These are phyloP conservation scores for Starmerella potacharoeniae DNA, from an alignment of 805 yeast genomes.

Conservation along the genomic window DNA sequence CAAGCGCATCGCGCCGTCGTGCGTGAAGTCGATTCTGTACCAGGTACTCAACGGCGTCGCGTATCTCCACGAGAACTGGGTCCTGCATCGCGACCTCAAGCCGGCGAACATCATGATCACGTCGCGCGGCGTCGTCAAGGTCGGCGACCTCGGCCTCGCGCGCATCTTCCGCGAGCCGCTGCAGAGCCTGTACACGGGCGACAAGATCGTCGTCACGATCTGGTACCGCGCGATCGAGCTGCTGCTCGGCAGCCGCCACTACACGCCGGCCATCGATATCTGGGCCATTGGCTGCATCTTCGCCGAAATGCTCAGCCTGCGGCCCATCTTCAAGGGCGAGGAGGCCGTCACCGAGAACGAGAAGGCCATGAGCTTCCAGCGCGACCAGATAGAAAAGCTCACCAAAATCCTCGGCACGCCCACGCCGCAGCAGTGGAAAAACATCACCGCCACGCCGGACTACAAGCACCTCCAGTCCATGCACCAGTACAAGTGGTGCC, in stretches of 20 bases:
- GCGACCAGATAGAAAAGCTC: conserved; percentile 81
- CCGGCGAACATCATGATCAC: conserved; percentile 98
- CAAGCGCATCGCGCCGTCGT: conserved; percentile 48
- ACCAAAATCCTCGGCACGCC: conserved; percentile 93
- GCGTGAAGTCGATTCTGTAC: conserved; percentile 78
- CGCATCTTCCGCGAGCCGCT: conserved; percentile 76
- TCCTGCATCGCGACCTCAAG: conserved; percentile 85
- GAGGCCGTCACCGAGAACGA: conserved; percentile 44
- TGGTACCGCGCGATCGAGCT: conserved; percentile 96
- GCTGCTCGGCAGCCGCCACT: conserved; percentile 80
- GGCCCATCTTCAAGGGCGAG: conserved; percentile 96
- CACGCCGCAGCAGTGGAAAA: conserved; percentile 62
- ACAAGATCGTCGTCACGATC: conserved; percentile 90
- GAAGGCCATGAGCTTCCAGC: conserved; percentile 45
- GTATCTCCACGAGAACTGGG: conserved; percentile 91
- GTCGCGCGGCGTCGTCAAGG: conserved; percentile 77
- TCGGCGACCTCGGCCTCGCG: conserved; percentile 90
- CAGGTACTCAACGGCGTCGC: conserved; percentile 88
- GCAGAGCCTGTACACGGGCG: conserved; percentile 81
- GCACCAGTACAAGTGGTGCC: conserved; percentile 52
- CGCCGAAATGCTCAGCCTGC: conserved; percentile 75
- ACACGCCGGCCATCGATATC: conserved; percentile 81
- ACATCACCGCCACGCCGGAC: conserved; percentile 73
- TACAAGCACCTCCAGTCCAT: conserved; percentile 50
- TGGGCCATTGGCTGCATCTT: conserved; percentile 96